Evolutionary conservation across 2,329 filamentous ascomycete genomes (phyloP).

Genomic region (Venturia carpophila): DNA sequence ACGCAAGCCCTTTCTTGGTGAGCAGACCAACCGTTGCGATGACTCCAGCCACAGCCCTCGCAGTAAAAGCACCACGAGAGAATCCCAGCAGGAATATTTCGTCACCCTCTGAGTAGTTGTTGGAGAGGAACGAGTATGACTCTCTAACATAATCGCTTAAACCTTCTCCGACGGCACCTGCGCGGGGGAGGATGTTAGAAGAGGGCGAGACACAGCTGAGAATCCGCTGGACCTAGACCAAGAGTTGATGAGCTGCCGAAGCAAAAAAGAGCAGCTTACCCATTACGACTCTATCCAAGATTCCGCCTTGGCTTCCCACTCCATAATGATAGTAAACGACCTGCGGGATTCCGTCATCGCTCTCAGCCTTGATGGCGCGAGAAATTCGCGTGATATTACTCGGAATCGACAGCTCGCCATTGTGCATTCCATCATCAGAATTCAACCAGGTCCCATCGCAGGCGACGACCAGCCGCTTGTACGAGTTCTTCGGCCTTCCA

Average conservation of each 20-base stretch:
- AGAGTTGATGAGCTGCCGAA: conserved; percentile 3
- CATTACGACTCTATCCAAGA: conserved; percentile 35
- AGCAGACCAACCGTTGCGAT: conserved; percentile 41
- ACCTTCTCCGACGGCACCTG: conserved; percentile 38
- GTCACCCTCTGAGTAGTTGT: conserved; percentile 46
- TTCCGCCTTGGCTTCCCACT: conserved; percentile 38
- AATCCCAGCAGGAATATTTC: conserved; percentile 45
- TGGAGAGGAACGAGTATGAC: conserved; percentile 44
- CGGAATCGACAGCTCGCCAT: conserved; percentile 37
- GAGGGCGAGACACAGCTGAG: not conserved
- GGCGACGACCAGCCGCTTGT: conserved; percentile 4
- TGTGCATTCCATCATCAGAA: conserved; percentile 40
- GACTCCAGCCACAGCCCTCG: conserved; percentile 39
- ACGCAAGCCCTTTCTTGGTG: conserved; percentile 39
- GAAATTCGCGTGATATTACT: conserved; percentile 45
- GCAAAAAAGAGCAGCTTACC: conserved; percentile 22
- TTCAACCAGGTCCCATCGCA: conserved; percentile 40
- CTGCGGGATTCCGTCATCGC: conserved; percentile 42
- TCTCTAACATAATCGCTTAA: conserved; percentile 41
- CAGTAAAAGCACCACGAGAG: conserved; percentile 41
- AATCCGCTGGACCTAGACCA: not conserved
- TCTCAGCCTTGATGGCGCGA: conserved; percentile 42
- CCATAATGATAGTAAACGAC: conserved; percentile 46
- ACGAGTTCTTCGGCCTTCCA: not conserved
- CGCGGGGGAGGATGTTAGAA: conserved; percentile 19